Evolutionary conservation across 257 asterid genomes (phyloP), one percentile per base, ranked within the genome.

Genomic region (Coffea eugenioides): DNA sequence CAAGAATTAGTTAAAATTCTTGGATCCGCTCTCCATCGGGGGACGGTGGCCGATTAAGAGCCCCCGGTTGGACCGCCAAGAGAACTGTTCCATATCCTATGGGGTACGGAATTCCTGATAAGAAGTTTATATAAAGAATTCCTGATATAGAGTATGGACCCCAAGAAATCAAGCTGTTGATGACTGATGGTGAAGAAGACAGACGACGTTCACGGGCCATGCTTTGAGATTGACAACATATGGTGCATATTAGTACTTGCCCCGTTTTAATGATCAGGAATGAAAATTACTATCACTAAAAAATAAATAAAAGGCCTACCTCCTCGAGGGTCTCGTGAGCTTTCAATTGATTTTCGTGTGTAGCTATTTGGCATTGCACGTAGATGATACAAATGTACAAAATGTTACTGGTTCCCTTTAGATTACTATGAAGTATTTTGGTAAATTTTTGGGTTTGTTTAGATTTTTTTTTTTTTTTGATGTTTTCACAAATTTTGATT

Each of bases 21-120:
- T 52, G 45, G 80, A 64, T 80, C 76, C 9, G 83, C 80, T n/a
- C 46, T 75, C 34, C 78, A 25, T 54, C 41, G 27, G 8, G 48
- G 20, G 10, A 8, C 12, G 52, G 10, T 45, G 51, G 15, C n/a
- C 2, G 39, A 43, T 36, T 25, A 61, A 51, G 54, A 51, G 0
- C 15, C 52, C 3, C 21, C 34, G 46, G 36, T 0, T 31, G 45
- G 5, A 67, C 12, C 3, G 11, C 46, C 45, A 67, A 34, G 18
- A 48, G 12, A 46, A 48, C 52, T 11, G 0, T 52, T 66, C 23
- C 45, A 31, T 3, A 31, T 23, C 14, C n/a, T 52, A 2, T 14
- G 15, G 18, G 16, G 4, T 52, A 52, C 0, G 5, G 3, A 52
- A 16, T 52, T 52, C 12, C 57, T 13, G 12, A 13, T 52, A 12